phyloP scores from a whole-genome alignment of 768 basidiomycete species.

The Coprinopsis cinerea region DNA sequence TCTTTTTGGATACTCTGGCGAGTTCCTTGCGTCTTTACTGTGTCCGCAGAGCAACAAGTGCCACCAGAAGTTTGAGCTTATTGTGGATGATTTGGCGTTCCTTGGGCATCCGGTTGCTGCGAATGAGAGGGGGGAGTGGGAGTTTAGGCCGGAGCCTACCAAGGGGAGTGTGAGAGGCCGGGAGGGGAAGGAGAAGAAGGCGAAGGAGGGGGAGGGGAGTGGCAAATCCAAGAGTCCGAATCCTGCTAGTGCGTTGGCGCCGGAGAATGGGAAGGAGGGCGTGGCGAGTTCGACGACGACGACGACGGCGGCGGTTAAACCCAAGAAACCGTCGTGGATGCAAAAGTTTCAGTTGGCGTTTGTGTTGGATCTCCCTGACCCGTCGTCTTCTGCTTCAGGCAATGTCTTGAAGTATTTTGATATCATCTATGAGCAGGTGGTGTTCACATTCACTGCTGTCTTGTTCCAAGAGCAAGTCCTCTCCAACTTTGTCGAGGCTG shows the following conservation, averaged over 20 bases:
- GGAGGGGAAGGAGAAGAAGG: constrained; percentile 44
- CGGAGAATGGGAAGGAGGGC: too few relatives aligned
- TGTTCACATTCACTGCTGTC: constrained; percentile 87
- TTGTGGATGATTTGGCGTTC: constrained; percentile 89
- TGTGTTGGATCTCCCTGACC: constrained; percentile 86
- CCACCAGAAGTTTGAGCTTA: constrained; percentile 90
- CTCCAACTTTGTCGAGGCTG: constrained; percentile 77
- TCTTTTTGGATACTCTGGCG: constrained; percentile 75
- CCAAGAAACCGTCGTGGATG: constrained; percentile 43
- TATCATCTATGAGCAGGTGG: constrained; percentile 82
- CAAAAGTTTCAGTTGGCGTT: constrained; percentile 82
- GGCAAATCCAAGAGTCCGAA: too few relatives aligned
- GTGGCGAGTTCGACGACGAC: too few relatives aligned
- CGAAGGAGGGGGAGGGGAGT: too few relatives aligned
- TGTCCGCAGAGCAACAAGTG: constrained; percentile 77
- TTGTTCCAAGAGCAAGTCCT: constrained; percentile 87
- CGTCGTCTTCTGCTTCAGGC: constrained; percentile 75
- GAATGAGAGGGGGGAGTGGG: constrained; percentile 69
- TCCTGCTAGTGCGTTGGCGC: too few relatives aligned
- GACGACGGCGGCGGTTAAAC: too few relatives aligned
- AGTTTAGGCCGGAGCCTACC: constrained; percentile 51
- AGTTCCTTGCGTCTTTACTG: constrained; percentile 76
- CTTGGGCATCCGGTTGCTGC: constrained; percentile 91
- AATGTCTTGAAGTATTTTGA: constrained; percentile 79
- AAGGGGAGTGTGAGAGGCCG: constrained; percentile 50